Evolutionary conservation across 768 basidiomycete genomes (phyloP).

Genomic region (Baorangia bicolor): DNA sequence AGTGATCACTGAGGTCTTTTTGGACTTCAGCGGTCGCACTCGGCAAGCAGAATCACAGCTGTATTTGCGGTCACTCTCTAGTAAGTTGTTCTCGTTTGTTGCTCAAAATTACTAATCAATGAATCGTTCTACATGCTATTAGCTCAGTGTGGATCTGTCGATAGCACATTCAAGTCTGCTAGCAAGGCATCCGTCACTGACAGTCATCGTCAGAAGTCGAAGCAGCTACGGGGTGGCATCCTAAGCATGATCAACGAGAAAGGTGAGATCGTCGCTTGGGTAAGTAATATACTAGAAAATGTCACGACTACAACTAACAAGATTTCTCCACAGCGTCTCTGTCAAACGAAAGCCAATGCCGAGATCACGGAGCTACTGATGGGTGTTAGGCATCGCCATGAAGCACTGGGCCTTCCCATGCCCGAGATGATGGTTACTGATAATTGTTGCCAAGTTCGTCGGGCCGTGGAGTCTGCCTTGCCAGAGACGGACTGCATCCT

Average conservation of each 20-base stretch:
- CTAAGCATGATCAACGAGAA: no score
- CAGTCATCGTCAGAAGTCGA: no score
- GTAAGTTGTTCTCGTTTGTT: no score
- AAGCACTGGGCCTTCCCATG: not conserved
- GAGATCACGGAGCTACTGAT: not conserved
- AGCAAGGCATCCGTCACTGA: constrained; percentile 11
- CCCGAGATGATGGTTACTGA: constrained; percentile 18
- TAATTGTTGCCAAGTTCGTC: constrained; percentile 23
- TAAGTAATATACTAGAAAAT: no score
- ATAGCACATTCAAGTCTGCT: constrained; percentile 18
- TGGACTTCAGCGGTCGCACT: no score
- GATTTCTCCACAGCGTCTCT: not conserved
- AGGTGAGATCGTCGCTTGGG: no score
- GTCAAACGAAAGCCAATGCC: not conserved
- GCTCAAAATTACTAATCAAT: no score
- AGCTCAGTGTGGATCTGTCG: no score
- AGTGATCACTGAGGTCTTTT: no score
- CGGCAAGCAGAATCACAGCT: not conserved
- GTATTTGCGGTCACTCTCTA: not conserved
- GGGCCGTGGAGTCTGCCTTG: constrained; percentile 3
- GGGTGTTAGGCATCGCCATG: not conserved
- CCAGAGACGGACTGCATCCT: not conserved
- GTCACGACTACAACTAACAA: no score
- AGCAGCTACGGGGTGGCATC: no score
- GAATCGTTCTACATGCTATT: no score